Percentiles rank a stretch among this genome's conserved stretches.
Conservation (phyloP, 805 yeast species). For the Candida pseudoglaebosa region DNA sequence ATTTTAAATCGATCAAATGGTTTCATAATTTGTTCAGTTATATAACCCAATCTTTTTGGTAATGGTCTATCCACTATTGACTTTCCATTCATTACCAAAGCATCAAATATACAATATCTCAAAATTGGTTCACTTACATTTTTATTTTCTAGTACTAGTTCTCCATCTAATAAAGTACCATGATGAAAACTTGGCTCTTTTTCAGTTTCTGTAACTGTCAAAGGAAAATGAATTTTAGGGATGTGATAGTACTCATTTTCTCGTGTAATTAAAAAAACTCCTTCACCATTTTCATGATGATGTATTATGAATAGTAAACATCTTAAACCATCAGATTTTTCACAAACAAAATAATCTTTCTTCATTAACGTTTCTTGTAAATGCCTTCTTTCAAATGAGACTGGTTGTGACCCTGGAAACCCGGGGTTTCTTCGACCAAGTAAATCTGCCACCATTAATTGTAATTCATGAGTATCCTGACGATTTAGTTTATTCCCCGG, state of each 20-base stretch:
- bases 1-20: slow-evolving; percentile 75
- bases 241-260: slow-evolving; percentile 82
- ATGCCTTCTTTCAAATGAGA: slow-evolving; percentile 78
- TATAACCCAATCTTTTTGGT: slow-evolving; percentile 81
- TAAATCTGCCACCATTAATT: slow-evolving; percentile 62
- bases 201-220: slow-evolving; percentile 34
- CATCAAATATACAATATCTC: slow-evolving; percentile 86
- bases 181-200: slow-evolving; percentile 63
- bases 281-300: slow-evolving; percentile 76
- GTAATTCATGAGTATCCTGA: slow-evolving; percentile 63
- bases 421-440: slow-evolving; percentile 50
- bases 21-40: slow-evolving; percentile 72
- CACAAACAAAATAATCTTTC: slow-evolving; percentile 91
- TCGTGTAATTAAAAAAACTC: slow-evolving; percentile 83
- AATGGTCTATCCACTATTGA: slow-evolving; percentile 66
- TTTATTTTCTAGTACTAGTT: slow-evolving; percentile 71
- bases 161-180: slow-evolving; percentile 93
- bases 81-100: slow-evolving; percentile 77
- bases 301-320: slow-evolving; percentile 68
- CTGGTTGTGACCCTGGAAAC: slow-evolving; percentile 95
- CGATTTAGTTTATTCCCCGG: slow-evolving; percentile 83
- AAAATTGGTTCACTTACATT: slow-evolving; percentile 50
- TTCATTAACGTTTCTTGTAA: slow-evolving; percentile 55
- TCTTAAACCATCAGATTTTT: slow-evolving; percentile 90
- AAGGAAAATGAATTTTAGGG: slow-evolving; percentile 82